phyloP scores from a whole-genome alignment of 192 early-diverging fungal genomes.

The Martensiomyces pterosporus region DNA sequence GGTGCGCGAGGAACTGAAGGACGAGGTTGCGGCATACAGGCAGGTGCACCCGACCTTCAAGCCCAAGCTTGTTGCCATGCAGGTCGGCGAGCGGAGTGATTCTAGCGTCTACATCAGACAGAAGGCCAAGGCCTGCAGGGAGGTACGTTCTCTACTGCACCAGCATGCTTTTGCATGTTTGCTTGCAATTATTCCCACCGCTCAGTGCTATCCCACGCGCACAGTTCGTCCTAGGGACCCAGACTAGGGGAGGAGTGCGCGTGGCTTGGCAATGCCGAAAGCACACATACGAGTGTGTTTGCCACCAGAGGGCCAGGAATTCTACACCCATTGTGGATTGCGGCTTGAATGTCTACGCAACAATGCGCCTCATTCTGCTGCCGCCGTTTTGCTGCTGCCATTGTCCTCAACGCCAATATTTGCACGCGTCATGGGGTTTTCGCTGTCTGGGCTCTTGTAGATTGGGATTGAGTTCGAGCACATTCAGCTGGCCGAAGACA shows the following conservation, averaged over 20 bases:
- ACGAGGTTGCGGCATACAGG: conserved; percentile 63
- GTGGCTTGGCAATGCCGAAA: too few species aligned
- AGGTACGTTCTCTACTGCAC: conserved; percentile 50
- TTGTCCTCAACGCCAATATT: too few species aligned
- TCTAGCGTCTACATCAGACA: conserved; percentile 89
- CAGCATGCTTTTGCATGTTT: too few species aligned
- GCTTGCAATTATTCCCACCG: background rate
- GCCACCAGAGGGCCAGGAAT: too few species aligned
- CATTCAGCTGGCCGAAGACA: conserved; percentile 59
- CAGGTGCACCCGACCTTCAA: conserved; percentile 62
- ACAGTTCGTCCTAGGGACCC: background rate
- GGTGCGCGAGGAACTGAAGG: conserved; percentile 65
- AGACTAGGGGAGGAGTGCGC: too few species aligned
- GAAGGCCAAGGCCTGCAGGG: conserved; percentile 86
- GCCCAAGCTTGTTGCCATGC: conserved; percentile 84
- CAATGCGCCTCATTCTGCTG: too few species aligned
- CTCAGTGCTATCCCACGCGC: background rate
- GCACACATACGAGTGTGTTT: too few species aligned
- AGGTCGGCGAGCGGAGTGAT: conserved; percentile 92
- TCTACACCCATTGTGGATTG: too few species aligned
- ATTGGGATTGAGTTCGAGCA: conserved; percentile 75
- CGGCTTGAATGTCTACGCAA: too few species aligned
- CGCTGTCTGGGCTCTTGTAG: too few species aligned
- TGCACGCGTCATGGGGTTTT: too few species aligned
- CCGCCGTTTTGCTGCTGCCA: too few species aligned